Percentiles rank a stretch among this genome's conserved stretches.
Conservation (phyloP, 208 protist genomes). For the Leishmania gerbilli region DNA sequence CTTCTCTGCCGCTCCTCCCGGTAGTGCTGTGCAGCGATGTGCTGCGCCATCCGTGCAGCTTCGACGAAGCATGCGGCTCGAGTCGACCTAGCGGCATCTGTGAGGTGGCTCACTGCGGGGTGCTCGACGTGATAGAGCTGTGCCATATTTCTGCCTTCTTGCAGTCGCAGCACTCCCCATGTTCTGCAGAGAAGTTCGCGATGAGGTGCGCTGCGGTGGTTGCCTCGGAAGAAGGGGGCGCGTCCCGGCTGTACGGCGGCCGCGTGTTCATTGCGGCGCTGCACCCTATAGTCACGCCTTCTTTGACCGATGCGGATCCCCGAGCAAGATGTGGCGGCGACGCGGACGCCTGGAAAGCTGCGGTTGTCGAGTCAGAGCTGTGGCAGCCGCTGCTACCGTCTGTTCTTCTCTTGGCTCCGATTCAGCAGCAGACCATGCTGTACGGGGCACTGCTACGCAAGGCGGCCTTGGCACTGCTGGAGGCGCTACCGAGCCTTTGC, state of each 20-base stretch:
- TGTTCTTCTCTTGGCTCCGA: conserved; percentile 41
- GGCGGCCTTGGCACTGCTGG: conserved; percentile 17
- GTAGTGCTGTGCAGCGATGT: conserved; percentile 30
- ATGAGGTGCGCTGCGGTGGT: conserved; percentile 6
- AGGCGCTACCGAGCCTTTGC: conserved; percentile 21
- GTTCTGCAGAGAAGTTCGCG: conserved; percentile 14
- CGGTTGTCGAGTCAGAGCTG: neutral
- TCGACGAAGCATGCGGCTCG: neutral
- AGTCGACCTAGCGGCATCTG: conserved; percentile 2
- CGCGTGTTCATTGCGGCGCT: conserved; percentile 6
- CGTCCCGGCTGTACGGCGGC: neutral
- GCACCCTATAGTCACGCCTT: neutral
- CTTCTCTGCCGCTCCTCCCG: conserved; percentile 12
- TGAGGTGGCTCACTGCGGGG: conserved; percentile 10
- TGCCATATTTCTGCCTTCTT: neutral
- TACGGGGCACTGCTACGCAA: conserved; percentile 35
- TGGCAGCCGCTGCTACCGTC: conserved; percentile 4
- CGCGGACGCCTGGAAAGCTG: neutral
- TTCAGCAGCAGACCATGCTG: conserved; percentile 21
- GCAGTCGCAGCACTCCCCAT: neutral
- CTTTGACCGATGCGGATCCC: neutral
- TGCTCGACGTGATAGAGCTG: conserved; percentile 12
- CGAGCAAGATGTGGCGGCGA: neutral
- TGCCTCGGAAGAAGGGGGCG: neutral
- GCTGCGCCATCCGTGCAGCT: conserved; percentile 12